phyloP scores from a whole-genome alignment of 1,284 basidiomycete species.

The Leccinum pachyderme region DNA sequence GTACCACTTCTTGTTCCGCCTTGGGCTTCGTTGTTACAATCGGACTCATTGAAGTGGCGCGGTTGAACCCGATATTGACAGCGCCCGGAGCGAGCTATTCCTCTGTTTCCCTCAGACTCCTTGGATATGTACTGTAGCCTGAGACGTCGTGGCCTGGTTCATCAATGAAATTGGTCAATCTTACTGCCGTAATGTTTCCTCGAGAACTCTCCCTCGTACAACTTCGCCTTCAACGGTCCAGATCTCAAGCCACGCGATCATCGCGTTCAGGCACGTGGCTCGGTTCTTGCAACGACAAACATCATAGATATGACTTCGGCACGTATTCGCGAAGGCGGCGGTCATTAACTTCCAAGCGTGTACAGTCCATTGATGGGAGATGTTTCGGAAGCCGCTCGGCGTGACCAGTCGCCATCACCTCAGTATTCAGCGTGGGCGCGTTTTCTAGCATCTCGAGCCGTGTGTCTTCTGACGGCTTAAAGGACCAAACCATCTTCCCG shows the following conservation, averaged over 20 bases:
- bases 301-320: constrained; percentile 1
- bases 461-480: constrained; percentile 12
- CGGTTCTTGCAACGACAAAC: constrained; percentile 2
- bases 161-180: background rate
- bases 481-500: constrained; percentile 2
- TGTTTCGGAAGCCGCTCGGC: constrained; percentile 3
- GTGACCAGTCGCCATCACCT: background rate
- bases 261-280: constrained; percentile 4
- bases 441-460: constrained; percentile 8
- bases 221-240: constrained; percentile 6
- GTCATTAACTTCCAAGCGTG: constrained; percentile 15
- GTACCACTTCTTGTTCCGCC: background rate
- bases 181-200: background rate
- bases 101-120: constrained; percentile 1
- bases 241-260: constrained; percentile 6
- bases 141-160: background rate
- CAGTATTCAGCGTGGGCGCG: background rate
- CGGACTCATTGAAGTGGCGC: background rate
- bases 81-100: background rate
- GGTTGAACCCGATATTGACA: constrained; percentile 5
- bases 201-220: background rate
- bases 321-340: constrained; percentile 13
- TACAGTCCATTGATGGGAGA: constrained; percentile 3
- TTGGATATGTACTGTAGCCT: background rate
- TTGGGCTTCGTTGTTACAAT: constrained; percentile 6